Evolutionary conservation across 176 grass and related monocot species (phyloP), one percentile per base, ranked within the genome.

Genomic region (Oryza rufipogon): DNA sequence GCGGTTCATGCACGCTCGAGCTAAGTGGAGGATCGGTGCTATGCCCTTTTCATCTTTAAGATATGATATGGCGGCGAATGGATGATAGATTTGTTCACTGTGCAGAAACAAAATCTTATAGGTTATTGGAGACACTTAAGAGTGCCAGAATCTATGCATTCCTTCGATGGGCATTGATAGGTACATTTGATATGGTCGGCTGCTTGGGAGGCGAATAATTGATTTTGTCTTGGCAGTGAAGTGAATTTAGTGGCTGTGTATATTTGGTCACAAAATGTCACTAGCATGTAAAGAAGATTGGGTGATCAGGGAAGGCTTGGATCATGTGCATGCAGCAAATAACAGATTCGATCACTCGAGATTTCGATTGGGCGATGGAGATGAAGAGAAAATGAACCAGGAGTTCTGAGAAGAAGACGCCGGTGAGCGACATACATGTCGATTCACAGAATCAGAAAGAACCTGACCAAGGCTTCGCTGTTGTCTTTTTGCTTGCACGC

Each of bases 21-120:
- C 54, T 5, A 78, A 83, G 80, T 83, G 80, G 74, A 20, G 6
- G 44, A 66, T 70, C 33, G 22, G 80, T 63, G 80, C 44, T 51
- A 4, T 34, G 54, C 54, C 33, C 72, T 77, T 22, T 45, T 16
- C 23, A 68, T 12, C 76, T 85, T 89, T 85, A 61, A 1, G 28
- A 0, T 13, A 0, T 13, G 87, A 75, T 80, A 75, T 20, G 87
- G 82, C 87, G 87, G 82, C 84, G 81, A 81, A 80, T 20, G 80
- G 87, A 80, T 20, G 80, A 71, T 15, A 66, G 77, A 76, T 87
- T 25, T 34, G 48, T 0, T 74, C 77, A 32, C 51, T 17, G 64
- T 19, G 23, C 22, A 46, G 69, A 47, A 42, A 22, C 42, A 82
- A 82, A 41, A 41, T 41, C 7, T 41, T 41, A 0, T 1, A 41